Base-by-base conservation (phyloP, 192 early-diverging fungal genomes). In the Rhizophagus clarus region DNA sequence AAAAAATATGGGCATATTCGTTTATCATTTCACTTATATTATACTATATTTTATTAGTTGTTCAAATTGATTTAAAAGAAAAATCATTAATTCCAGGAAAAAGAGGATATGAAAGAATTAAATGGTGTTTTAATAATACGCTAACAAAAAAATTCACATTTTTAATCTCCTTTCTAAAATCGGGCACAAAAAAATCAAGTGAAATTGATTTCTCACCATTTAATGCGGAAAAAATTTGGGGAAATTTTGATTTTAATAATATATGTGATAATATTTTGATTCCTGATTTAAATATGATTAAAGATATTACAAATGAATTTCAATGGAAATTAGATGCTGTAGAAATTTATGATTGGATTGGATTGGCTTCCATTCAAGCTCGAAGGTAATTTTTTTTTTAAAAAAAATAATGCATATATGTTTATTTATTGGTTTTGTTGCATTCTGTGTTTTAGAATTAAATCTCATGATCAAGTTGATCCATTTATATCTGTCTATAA, bases 41-140 rank as follows among this genome's bases (percentile, higher is more conserved):
- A 24, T 60, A 7, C 2, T 60, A 15, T 17, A 1, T 12, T 47
- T 40, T 32, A n/a, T n/a, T 72, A 87, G 86, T 85, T 37, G 81
- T 87, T 1, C 61, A 80, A 28, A 79, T 87, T 40, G 76, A 87
- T 72, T 24, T 87, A 60, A 34, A 20, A 8, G 69, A 64, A 8
- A 79, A 81, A 12, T 79, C 84, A 4, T 85, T 87, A 84, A 74
- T 79, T 14, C 86, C 86, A 4, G 84, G 86, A 1, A 87, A 87
- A 67, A 83, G 81, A 28, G 81, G 81, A 20, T 87, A 82, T 61
- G 86, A 87, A 28, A 61, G 86, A 60, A 83, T 87, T 49, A 85
- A 85, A 76, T 87, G 86, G 86, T 85, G 84, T 72, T 87, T 87
- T 83, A 81, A 87, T 32, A 82, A 87, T 68, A 85, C 84, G 4